Evolutionary conservation across 208 protist species (phyloP).

Genomic region (Naegleria gruberi): DNA sequence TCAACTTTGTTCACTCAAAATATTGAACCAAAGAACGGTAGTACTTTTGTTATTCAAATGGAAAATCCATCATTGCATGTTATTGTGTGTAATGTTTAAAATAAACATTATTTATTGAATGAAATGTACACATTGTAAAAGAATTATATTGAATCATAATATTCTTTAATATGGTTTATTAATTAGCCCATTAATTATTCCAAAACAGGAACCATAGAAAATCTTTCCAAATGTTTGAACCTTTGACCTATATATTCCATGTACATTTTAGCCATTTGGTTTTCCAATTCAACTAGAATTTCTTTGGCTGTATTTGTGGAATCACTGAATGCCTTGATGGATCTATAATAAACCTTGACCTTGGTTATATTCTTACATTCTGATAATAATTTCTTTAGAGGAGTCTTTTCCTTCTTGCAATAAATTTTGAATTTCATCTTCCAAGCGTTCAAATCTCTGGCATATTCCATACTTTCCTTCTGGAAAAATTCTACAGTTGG

Average conservation of each 20-base stretch:
- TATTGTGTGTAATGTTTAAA: background rate
- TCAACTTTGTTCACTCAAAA: background rate
- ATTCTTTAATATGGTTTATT: no score
- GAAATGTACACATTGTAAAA: no score
- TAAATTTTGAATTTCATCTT: background rate
- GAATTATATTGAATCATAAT: no score
- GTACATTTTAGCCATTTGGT: background rate
- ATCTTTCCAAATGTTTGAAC: background rate
- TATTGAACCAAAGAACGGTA: background rate
- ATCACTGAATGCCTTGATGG: background rate
- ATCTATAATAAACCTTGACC: background rate
- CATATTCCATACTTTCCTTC: background rate
- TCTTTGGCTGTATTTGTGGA: no score
- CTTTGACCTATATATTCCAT: background rate
- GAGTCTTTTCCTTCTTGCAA: background rate
- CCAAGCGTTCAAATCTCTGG: background rate
- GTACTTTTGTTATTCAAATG: background rate
- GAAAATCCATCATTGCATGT: background rate
- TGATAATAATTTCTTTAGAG: background rate
- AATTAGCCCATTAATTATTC: background rate
- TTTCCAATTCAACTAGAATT: background rate
- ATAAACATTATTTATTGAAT: no score
- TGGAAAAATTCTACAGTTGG: background rate
- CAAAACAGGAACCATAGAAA: background rate
- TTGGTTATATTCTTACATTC: background rate